Percentiles rank a stretch among this genome's conserved stretches.
Evolutionary conservation across 1,284 basidiomycete genomes (phyloP).

Genomic region (Bjerkandera adusta): DNA sequence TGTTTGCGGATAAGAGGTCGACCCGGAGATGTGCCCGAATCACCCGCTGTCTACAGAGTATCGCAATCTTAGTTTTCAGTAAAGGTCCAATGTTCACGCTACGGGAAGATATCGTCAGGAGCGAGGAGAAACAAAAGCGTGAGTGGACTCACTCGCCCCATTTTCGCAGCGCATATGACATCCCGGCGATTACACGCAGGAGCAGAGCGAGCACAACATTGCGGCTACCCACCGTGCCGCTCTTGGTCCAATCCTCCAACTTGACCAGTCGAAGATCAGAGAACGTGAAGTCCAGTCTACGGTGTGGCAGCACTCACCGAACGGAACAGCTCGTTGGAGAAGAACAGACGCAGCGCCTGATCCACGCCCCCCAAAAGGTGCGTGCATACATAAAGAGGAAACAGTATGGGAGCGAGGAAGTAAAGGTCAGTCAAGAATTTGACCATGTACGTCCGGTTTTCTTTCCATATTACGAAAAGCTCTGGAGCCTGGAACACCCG

Average conservation of each 20-base stretch:
- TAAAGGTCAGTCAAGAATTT: conserved; percentile 3
- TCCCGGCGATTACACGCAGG: background rate
- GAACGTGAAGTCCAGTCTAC: background rate
- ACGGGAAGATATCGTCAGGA: background rate
- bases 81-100: background rate
- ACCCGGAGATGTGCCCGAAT: too few species aligned
- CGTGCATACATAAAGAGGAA: background rate
- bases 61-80: background rate
- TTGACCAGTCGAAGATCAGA: background rate
- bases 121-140: background rate
- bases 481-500: background rate
- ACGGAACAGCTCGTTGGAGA: background rate
- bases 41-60: too few species aligned
- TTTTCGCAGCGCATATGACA: background rate
- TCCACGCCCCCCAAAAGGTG: background rate
- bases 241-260: background rate
- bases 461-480: background rate
- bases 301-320: background rate
- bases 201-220: background rate
- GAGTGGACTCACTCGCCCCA: background rate
- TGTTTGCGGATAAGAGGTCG: too few species aligned
- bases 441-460: background rate
- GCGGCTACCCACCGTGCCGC: background rate
- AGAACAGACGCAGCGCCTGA: background rate
- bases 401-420: background rate